Evolutionary conservation across 139 green algal genomes (phyloP).

Genomic region (Auxenochlorella pyrenoidosa): DNA sequence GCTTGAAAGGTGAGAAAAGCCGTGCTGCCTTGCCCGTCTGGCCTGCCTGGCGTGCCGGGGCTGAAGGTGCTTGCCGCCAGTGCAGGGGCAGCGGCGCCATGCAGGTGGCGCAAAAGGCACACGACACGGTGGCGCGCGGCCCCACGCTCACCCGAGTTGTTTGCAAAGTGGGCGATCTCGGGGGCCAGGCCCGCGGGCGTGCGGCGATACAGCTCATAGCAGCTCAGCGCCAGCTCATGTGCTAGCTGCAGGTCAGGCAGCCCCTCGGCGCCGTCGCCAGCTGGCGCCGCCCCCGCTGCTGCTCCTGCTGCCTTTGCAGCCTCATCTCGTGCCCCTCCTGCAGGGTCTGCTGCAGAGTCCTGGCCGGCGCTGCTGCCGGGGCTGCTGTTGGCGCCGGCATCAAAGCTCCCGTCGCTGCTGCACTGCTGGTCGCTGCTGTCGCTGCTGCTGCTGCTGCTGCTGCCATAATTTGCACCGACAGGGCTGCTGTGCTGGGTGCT

Average conservation of each 20-base stretch:
- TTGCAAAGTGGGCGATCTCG: constrained; percentile 69
- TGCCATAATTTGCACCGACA: background rate
- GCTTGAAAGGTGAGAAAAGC: background rate
- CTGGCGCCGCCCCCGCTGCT: background rate
- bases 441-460: background rate
- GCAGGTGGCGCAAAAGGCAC: background rate
- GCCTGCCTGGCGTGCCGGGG: no score
- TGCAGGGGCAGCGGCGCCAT: no score
- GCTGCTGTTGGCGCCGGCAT: no score
- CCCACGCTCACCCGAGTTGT: background rate
- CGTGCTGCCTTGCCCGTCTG: background rate
- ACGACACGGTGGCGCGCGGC: background rate
- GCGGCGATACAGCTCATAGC: constrained; percentile 81
- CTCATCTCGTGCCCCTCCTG: background rate
- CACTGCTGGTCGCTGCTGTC: background rate
- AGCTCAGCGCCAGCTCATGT: constrained; percentile 73
- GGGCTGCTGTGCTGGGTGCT: constrained; percentile 32
- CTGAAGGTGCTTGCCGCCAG: no score
- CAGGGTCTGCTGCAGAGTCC: constrained; percentile 40
- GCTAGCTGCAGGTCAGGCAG: constrained; percentile 69
- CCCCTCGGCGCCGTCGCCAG: background rate
- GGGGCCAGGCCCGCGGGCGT: constrained; percentile 64
- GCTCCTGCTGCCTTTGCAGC: background rate
- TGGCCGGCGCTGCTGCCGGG: constrained; percentile 26
- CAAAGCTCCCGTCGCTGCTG: no score